Evolutionary conservation across 2,329 filamentous ascomycete genomes (phyloP), one percentile per base, ranked within the genome.

Genomic region (Bipolaris gigantea): DNA sequence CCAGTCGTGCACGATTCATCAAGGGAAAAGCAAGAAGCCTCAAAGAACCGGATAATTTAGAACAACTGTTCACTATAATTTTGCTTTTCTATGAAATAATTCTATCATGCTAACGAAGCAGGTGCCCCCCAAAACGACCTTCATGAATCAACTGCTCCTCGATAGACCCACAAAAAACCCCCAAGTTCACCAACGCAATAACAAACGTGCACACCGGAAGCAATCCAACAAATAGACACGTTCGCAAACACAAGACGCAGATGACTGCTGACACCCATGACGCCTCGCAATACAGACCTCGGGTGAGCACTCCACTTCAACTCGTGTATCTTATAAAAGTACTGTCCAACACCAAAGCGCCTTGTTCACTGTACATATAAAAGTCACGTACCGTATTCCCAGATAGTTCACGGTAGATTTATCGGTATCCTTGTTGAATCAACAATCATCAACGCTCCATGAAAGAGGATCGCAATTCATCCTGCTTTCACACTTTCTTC

Each of bases 401-500:
- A 42, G 9, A 3, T 15, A 8, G 23, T 27, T 25, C n/a, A n/a
- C 9, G 15, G 8, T 11, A 0, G 23, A 16, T 18, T 7, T 16
- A 18, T 39, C 15, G 8, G 16, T 42, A 23, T 39, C 11, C 3
- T 21, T 42, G 15, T 9, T 3, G 27, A n/a, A 42, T 10, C n/a
- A 27, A 30, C n/a, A 2, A 16, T 27, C 15, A 4, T n/a, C 39
- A 5, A 11, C 27, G n/a, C 39, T 13, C 27, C 27, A 25, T 41
- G 15, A 27, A 13, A 41, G 7, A 23, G 8, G 11, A 13, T 4
- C 25, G 7, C 4, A 11, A 10, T 16, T 30, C 9, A n/a, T 10
- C 15, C 9, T n/a, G 19, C 15, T 23, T 32, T 50, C 21, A 63
- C 2, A 53, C 11, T 43, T 40, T 63, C 47, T 48, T 59, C 41